phyloP scores from a whole-genome alignment of 768 basidiomycete genomes.

The Rhizopogon rudus region DNA sequence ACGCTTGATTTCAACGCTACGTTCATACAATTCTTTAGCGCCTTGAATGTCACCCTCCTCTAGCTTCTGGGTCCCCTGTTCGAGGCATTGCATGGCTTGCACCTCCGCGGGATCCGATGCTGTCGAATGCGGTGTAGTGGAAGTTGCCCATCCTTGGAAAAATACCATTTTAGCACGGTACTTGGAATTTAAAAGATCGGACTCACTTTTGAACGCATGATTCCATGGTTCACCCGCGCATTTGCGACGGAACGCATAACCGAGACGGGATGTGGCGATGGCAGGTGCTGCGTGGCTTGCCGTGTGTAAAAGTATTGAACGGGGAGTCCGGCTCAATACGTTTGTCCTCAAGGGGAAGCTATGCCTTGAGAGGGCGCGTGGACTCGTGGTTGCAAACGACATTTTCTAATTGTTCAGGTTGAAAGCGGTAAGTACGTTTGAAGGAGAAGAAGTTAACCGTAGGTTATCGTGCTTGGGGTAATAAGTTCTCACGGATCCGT shows the following conservation, averaged over 20 bases:
- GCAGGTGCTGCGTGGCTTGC: slow-evolving; percentile 4
- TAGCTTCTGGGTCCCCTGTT: slow-evolving; percentile 77
- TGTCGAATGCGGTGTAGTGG: slow-evolving; percentile 76
- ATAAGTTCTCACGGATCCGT: slow-evolving; percentile 15
- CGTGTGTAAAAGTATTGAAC: slow-evolving; percentile 14
- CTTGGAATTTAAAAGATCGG: slow-evolving; percentile 4
- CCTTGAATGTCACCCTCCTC: slow-evolving; percentile 83
- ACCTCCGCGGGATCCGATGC: slow-evolving; percentile 77
- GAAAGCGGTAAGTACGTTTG: slow-evolving; percentile 8
- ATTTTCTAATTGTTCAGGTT: slow-evolving; percentile 27
- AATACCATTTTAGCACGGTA: not conserved
- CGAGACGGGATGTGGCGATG: slow-evolving; percentile 1
- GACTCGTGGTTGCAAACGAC: slow-evolving; percentile 11
- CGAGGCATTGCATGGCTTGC: slow-evolving; percentile 74
- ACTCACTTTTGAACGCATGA: slow-evolving; percentile 22
- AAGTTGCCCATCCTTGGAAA: slow-evolving; percentile 65
- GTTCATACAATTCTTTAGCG: slow-evolving; percentile 71
- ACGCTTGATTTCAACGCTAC: slow-evolving; percentile 76
- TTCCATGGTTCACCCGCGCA: slow-evolving; percentile 5
- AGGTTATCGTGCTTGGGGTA: slow-evolving; percentile 6
- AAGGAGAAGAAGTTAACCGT: not conserved
- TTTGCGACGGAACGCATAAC: slow-evolving; percentile 5
- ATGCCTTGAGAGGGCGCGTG: slow-evolving; percentile 19
- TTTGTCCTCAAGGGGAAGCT: slow-evolving; percentile 18
- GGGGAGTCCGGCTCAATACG: slow-evolving; percentile 18